Base-by-base conservation (phyloP, 768 basidiomycete genomes). In the Fomitopsis pulvina region DNA sequence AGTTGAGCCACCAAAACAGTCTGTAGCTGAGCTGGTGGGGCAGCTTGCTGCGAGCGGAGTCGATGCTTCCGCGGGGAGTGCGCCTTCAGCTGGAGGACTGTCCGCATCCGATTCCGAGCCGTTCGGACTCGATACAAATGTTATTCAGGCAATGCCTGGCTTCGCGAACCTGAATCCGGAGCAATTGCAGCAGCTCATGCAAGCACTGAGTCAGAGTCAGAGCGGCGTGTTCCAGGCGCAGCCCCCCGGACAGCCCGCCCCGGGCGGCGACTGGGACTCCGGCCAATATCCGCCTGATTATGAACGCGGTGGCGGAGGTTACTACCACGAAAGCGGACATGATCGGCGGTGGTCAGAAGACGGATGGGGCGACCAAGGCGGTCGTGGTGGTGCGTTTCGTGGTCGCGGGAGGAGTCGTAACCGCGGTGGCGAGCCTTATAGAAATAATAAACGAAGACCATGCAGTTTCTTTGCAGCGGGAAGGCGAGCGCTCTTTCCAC, bases 391-490 rank as follows among this genome's bases (percentile, higher is more conserved):
- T 38, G 71, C 81, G 68, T 55, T 71, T 70, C 55, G 72, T 41
- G 73, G 75, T 47, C 78, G 77, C 22, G 66, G 77, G 52, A 77
- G 81, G 45, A 80, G 85, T 30, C 70, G 81, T 47, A 80, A 82
- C 49, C 68, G 83, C 43, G 34, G 34, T 5, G 77, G 79, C 43
- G 77, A 76, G 52, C 81, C 78, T 57, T 79, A 74, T 84, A 85
- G 77, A 83, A 77, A 77, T 69, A 86, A 73, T 79, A 88, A 82
- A 81, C 80, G 83, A 82, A 82, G 79, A 82, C 83, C 85, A 71
- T 91, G 88, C 85, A 85, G 76, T 78, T 91, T 90, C 76, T 90
- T 82, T 79, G 79, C 80, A 73, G 78, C 81, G 80, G 88, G 87
- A 87, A 90, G 87, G 88, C 85, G 82, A 90, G 88, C 85, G 79